Base-by-base conservation (phyloP, 2,329 filamentous ascomycete species). In the Mycocentrospora acerina region DNA sequence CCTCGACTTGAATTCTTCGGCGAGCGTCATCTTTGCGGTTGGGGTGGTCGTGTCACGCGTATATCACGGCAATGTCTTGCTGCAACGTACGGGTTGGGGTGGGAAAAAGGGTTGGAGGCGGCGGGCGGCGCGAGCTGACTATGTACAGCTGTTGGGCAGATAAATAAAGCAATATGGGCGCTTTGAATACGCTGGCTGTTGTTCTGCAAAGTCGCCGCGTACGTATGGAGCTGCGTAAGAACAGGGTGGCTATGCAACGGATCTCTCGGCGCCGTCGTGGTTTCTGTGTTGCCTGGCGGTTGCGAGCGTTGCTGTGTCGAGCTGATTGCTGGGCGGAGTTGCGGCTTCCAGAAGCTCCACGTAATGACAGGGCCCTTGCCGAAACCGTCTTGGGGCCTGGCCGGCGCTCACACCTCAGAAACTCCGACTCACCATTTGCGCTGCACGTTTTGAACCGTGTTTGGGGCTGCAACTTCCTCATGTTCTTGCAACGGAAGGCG, bases 1-100 rank as follows among this genome's bases (percentile, higher is more conserved):
- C 64, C 81, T 71, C 60, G 79, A 80, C 60, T 71, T 78, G 62
- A 84, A 76, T 66, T 83, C 81, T 47, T 83, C 80, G 37, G 74
- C 71, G 49, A 83, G 62, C 51, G 79, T 78, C 80, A 82, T 82
- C 0, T 40, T 55, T 52, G 43, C 51, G 34, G 32, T 38, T 17
- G 40, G 11, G 12, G 28, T 24, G 11, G 18, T 42, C n/a, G 32
- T 39, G 38, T 16, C 42, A 41, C 34, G 46, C 37, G 38, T 22
- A 44, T 25, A 35, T 35, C 32, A 29, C 24, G 34, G 35, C 35
- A 32, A 24, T 22, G 32, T 10, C 4, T 35, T 25, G 35, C 25
- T 30, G 39, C 24, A 14, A 15, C 7, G 16, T 6, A 12, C 17
- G 8, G 17, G 31, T 27, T 32, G 18, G 36, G 19, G 29, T 40